Evolutionary conservation across 805 yeast genomes (phyloP), one percentile per base, ranked within the genome.

Genomic region (Vanderwaltozyma verrucispora): DNA sequence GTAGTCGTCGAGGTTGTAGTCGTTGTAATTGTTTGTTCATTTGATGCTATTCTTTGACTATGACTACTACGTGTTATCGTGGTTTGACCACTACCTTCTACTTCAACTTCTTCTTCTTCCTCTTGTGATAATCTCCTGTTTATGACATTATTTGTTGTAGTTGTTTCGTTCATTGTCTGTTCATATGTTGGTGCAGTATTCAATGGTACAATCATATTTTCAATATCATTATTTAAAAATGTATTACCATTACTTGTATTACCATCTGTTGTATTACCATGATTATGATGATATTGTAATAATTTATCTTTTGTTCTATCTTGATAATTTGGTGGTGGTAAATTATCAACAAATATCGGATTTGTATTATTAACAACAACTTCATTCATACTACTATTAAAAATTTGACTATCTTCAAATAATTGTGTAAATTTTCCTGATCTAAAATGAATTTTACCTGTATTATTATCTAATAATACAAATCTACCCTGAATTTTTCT

Each of bases 401-500:
- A 27, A 20, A 15, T 17, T 31, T 15, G 28, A 16, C 19, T 29
- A 21, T 35, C 25, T n/a, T 29, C 41, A 30, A 62, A 62, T 17
- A 63, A 49, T 17, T 54, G 40, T 4, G 48, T 56, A 18, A 60
- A 53, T 31, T 62, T 61, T 10, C 63, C 64, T 10, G 64, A 52
- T 23, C 69, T 48, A 48, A 65, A 65, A 46, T 65, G 70, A n/a
- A 64, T 57, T 44, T 57, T 60, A 2, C 68, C 68, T 19, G 54
- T 49, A 20, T 35, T 31, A 33, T 61, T 58, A 42, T 65, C 70
- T 34, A 63, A 47, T 12, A 63, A 42, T 8, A 65, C 63, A 32
- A 49, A 50, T 19, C 69, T 49, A 10, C 69, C 69, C 19, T 56
- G 46, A 43, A 87, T 70, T 1, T 80, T 69, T 5, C 85, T 80